Base-by-base conservation (phyloP, 2,329 filamentous ascomycete genomes). In the Ilyonectria mors-panacis region DNA sequence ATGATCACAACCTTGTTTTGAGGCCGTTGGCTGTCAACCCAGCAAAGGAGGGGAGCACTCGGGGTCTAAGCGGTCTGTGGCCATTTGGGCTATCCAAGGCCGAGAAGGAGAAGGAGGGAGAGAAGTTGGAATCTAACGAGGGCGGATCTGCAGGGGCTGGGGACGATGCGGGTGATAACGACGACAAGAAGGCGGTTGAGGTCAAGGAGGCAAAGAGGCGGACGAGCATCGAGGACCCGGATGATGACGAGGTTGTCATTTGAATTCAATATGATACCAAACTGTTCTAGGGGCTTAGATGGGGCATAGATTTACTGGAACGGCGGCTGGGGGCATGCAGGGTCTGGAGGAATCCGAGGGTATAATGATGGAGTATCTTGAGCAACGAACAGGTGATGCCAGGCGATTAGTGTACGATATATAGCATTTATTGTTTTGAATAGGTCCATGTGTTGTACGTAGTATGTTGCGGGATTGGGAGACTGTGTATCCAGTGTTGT, bases 161-260 rank as follows among this genome's bases (percentile, higher is more conserved):
- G 33, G 60, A 66, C 5, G 74, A 77, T 63, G 69, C 68, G 21
- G 70, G 75, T 7, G 73, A 77, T 3, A 77, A 78, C 5, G 76
- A 76, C 4, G 70, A 76, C 55, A 76, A 78, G 4, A 80, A 81
- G 62, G 85, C 86, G 0, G 81, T 87, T 6, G 84, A 87, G 73
- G 86, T 87, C 8, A 83, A 80, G 73, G 86, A 89, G 75, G 88
- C 88, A 2, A 82, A 82, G 71, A 80, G 84, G 60, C 80, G 88
- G 70, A 89, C 86, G 39, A 89, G 87, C 76, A 88, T 90, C 56
- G 88, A 90, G 76, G 88, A 89, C 62, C 85, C 86, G 7, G 87
- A 89, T 63, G 87, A 87, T 42, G 86, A 87, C 13, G 85, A 85
- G 67, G 81, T 83, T 54, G 84, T 85, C 35, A 76, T 83, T 53